Evolutionary conservation across 2,329 filamentous ascomycete genomes (phyloP).

Genomic region (Neonectria magnoliae): DNA sequence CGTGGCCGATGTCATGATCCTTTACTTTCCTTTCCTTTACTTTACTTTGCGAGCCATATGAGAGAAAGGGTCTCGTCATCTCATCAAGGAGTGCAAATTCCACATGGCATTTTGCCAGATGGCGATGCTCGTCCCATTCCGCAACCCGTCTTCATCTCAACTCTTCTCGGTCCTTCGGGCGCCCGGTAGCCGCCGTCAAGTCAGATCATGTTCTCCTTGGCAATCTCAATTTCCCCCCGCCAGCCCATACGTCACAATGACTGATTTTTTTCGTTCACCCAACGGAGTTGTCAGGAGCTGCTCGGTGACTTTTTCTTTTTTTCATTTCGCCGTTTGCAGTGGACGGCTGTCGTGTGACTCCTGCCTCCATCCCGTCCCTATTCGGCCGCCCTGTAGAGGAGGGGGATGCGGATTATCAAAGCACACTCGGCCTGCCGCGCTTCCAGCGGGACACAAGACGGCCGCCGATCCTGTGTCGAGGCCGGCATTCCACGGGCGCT

Average conservation of each 20-base stretch:
- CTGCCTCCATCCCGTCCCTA: background rate
- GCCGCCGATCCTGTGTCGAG: background rate
- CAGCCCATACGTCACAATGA: background rate
- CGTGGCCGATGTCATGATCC: conserved; percentile 3
- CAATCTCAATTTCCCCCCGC: conserved; percentile 1
- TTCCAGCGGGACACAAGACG: background rate
- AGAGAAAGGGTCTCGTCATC: background rate
- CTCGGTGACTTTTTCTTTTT: background rate
- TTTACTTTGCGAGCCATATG: background rate
- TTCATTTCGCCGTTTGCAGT: background rate
- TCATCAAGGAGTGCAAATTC: background rate
- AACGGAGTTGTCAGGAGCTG: background rate
- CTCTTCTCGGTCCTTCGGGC: background rate
- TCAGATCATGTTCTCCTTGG: conserved; percentile 23
- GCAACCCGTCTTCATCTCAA: conserved; percentile 13
- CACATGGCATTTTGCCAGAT: conserved; percentile 4
- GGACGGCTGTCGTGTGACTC: background rate
- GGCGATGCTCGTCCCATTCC: conserved; percentile 1
- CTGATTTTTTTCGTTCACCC: background rate
- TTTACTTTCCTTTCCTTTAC: background rate
- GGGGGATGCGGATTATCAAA: background rate
- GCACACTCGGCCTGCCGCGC: background rate
- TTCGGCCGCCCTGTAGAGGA: background rate
- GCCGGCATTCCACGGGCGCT: background rate
- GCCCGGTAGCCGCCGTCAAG: conserved; percentile 5